A percentile compares a stretch with the other conserved stretches of the same genome.
phyloP scores from a whole-genome alignment of 176 grass and related monocot species.

The Aegilops umbellulata region DNA sequence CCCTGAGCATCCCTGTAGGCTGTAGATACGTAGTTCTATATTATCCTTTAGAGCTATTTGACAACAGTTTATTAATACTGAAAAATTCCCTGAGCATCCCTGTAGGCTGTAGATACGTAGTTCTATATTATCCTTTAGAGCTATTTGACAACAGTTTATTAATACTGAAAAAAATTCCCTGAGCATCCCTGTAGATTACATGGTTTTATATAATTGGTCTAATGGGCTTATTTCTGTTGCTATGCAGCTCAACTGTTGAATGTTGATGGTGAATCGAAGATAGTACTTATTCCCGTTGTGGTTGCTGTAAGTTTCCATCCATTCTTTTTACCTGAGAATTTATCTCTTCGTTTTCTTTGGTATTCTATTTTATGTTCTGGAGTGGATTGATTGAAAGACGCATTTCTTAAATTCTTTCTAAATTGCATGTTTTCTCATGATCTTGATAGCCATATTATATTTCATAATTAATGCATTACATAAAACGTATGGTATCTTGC shows the following conservation, averaged over 20 bases:
- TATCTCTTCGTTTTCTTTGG: conserved; percentile 3
- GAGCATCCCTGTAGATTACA: neutral
- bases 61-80: neutral
- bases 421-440: neutral
- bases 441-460: neutral
- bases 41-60: too few relatives aligned
- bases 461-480: too few relatives aligned
- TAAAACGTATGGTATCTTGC: neutral
- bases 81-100: neutral
- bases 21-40: neutral
- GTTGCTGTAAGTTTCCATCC: conserved; percentile 67
- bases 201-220: neutral
- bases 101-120: too few relatives aligned
- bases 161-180: neutral
- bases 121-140: neutral
- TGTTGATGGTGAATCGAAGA: conserved; percentile 71
- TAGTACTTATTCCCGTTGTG: conserved; percentile 72
- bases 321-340: neutral
- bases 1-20: neutral
- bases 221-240: conserved; percentile 10
- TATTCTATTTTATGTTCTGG: neutral
- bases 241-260: conserved; percentile 71
- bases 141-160: neutral
- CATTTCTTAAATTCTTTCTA: neutral
- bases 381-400: neutral